Percentiles rank a stretch among this genome's conserved stretches.
Conservation (phyloP, 2,329 filamentous ascomycete species). For the Helotiales sp. region DNA sequence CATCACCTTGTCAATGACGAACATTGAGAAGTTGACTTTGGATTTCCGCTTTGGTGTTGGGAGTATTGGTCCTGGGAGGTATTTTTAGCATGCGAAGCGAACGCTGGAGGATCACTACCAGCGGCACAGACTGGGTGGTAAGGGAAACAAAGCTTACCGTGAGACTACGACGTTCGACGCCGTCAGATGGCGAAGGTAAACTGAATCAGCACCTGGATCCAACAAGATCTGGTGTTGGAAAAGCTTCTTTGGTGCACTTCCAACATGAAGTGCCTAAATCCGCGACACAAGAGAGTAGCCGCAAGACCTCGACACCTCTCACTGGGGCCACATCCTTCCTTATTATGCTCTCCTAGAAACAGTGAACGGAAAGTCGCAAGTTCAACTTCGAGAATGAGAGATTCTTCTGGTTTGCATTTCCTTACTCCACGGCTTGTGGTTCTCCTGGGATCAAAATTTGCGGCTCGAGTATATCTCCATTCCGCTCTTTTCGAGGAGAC, state of each 20-base stretch:
- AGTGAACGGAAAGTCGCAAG: not conserved
- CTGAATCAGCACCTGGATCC: not conserved
- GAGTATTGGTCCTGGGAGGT: not conserved
- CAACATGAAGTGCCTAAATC: not conserved
- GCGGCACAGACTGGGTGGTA: not conserved
- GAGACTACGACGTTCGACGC: not conserved
- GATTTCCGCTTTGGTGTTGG: not conserved
- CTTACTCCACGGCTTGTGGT: too few relatives aligned
- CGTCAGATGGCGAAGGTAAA: slow-evolving; percentile 3
- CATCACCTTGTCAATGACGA: not conserved
- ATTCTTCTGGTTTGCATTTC: not conserved
- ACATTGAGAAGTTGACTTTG: not conserved
- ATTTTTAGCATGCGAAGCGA: slow-evolving; percentile 13
- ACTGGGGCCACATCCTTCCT: not conserved
- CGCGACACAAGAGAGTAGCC: too few relatives aligned
- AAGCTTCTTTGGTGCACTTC: not conserved
- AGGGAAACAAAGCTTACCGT: slow-evolving; percentile 5
- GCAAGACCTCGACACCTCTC: not conserved
- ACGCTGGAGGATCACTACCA: not conserved
- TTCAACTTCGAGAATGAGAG: not conserved
- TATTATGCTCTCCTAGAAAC: not conserved
- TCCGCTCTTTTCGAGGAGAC: not conserved
- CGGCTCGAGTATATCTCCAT: not conserved
- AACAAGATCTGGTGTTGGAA: not conserved
- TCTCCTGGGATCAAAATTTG: not conserved